A percentile compares a stretch with the other conserved stretches of the same genome.
phyloP scores from a whole-genome alignment of 768 basidiomycete genomes.

The Collybiopsis confluens region DNA sequence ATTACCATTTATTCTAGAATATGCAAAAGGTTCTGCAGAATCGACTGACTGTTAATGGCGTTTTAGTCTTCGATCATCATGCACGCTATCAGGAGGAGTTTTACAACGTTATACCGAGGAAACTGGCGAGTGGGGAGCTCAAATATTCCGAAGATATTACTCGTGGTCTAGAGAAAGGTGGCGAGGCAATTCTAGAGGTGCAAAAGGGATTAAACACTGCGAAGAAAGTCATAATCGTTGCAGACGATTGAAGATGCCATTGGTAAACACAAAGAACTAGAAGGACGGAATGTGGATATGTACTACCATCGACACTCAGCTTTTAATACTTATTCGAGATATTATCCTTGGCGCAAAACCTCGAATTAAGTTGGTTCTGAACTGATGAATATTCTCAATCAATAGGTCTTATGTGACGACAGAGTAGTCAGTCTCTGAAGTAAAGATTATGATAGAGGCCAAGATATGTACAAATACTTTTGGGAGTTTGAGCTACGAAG shows the following conservation, averaged over 20 bases:
- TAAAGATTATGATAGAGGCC: too few relatives aligned
- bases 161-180: conserved; percentile 36
- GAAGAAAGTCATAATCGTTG: conserved; percentile 14
- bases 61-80: conserved; percentile 29
- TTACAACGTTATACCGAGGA: conserved; percentile 33
- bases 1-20: conserved; percentile 24
- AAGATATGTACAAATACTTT: too few relatives aligned
- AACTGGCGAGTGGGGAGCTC: conserved; percentile 41
- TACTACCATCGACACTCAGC: too few relatives aligned
- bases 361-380: too few relatives aligned
- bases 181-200: conserved; percentile 29
- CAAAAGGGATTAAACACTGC: conserved; percentile 29
- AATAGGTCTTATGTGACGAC: too few relatives aligned
- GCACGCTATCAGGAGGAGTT: conserved; percentile 39
- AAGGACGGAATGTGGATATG: too few relatives aligned
- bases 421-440: too few relatives aligned
- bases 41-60: conserved; percentile 34
- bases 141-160: conserved; percentile 43
- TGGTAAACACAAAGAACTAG: not conserved
- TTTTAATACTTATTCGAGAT: too few relatives aligned
- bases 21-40: conserved; percentile 25
- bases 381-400: too few relatives aligned
- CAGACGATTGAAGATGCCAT: conserved; percentile 9
- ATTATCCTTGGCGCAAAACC: too few relatives aligned
- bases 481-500: too few relatives aligned